Evolutionary conservation across 495 filamentous ascomycete genomes (phyloP).

Genomic region (Xylaria bambusicola): DNA sequence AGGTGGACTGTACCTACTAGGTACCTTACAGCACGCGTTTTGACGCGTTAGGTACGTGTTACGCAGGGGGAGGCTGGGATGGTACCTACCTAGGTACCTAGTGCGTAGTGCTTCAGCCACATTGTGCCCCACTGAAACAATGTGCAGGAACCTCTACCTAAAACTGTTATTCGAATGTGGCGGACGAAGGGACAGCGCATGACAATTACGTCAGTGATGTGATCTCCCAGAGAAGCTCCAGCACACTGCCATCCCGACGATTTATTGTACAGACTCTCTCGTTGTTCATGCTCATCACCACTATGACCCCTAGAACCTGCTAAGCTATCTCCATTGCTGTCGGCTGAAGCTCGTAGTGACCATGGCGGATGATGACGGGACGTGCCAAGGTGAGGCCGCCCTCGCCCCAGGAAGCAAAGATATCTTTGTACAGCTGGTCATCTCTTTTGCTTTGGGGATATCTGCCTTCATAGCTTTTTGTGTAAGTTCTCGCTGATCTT

Average conservation of each 20-base stretch:
- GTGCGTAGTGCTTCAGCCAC: neutral
- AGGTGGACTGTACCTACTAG: too few relatives aligned
- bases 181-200: slow-evolving; percentile 3
- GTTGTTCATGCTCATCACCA: neutral
- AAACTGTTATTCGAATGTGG: neutral
- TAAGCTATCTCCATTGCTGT: neutral
- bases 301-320: slow-evolving; percentile 5
- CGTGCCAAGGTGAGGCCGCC: slow-evolving; percentile 35
- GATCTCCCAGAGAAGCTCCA: too few relatives aligned
- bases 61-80: too few relatives aligned
- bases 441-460: slow-evolving; percentile 52
- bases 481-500: slow-evolving; percentile 32
- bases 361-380: slow-evolving; percentile 21
- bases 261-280: neutral
- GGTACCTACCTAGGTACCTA: too few relatives aligned
- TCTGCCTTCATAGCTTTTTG: slow-evolving; percentile 57
- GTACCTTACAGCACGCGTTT: too few relatives aligned
- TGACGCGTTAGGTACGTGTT: too few relatives aligned
- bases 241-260: neutral
- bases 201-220: slow-evolving; percentile 5
- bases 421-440: slow-evolving; percentile 54
- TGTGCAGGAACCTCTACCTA: too few relatives aligned
- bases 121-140: neutral
- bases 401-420: slow-evolving; percentile 40
- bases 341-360: slow-evolving; percentile 6